Evolutionary conservation across 768 basidiomycete species (phyloP).

Genomic region (Pisolithus orientalis): DNA sequence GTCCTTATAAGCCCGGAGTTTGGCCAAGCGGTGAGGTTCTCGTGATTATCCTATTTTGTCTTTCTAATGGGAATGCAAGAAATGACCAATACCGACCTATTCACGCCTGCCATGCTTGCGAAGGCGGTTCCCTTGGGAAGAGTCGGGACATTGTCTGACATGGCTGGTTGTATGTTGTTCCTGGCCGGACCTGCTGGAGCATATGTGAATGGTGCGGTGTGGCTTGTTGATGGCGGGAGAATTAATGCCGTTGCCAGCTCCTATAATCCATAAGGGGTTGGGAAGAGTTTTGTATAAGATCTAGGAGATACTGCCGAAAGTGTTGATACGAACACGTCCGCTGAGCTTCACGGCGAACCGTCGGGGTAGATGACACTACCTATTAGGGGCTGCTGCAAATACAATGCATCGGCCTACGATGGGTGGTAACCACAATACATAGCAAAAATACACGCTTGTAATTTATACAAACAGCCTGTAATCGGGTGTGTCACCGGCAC

Average conservation of each 20-base stretch:
- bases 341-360: no score
- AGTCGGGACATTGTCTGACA: slow-evolving; percentile 58
- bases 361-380: no score
- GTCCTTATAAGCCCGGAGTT: slow-evolving; percentile 48
- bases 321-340: no score
- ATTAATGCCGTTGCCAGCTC: slow-evolving; percentile 53
- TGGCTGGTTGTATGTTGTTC: slow-evolving; percentile 69
- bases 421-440: no score
- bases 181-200: slow-evolving; percentile 71
- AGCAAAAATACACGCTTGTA: no score
- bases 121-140: slow-evolving; percentile 55
- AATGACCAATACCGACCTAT: slow-evolving; percentile 56
- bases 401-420: no score
- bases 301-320: no score
- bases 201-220: slow-evolving; percentile 75
- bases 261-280: slow-evolving; percentile 28
- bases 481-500: no score
- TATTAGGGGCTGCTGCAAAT: no score
- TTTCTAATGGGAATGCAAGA: slow-evolving; percentile 34
- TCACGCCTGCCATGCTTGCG: slow-evolving; percentile 45
- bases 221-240: slow-evolving; percentile 71
- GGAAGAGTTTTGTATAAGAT: not conserved
- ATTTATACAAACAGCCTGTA: no score
- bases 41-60: not conserved
- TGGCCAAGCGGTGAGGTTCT: slow-evolving; percentile 63